phyloP scores from a whole-genome alignment of 2,329 filamentous ascomycete species.

The Teratosphaeria pseudoeucalypti region DNA sequence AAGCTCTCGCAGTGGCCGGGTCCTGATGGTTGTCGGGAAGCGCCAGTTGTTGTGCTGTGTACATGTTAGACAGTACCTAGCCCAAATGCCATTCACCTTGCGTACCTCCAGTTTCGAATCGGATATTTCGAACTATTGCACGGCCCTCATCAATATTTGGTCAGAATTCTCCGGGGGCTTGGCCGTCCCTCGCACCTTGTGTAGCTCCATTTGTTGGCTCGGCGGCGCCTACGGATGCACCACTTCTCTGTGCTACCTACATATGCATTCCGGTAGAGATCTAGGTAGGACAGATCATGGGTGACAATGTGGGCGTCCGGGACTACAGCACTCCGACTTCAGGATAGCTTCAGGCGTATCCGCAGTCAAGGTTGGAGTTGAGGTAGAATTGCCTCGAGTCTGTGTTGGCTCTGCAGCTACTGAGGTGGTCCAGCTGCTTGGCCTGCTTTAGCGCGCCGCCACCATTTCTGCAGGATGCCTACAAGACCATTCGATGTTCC shows the following conservation, averaged over 20 bases:
- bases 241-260: constrained; percentile 7
- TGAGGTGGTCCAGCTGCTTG: neutral
- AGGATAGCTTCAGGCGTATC: neutral
- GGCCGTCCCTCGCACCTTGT: neutral
- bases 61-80: constrained; percentile 1
- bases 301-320: too few species aligned
- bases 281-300: neutral
- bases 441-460: neutral
- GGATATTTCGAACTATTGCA: constrained; percentile 22
- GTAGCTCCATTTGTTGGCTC: constrained; percentile 7
- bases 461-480: neutral
- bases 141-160: constrained; percentile 1
- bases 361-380: neutral
- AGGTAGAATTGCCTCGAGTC: neutral
- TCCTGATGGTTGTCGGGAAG: constrained; percentile 21
- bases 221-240: constrained; percentile 1
- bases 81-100: neutral
- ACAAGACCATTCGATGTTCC: neutral
- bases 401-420: neutral
- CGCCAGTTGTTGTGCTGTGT: constrained; percentile 21
- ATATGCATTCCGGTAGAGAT: constrained; percentile 6
- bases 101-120: constrained; percentile 24
- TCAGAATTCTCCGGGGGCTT: neutral
- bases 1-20: constrained; percentile 18
- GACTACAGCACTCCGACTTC: constrained; percentile 1